Evolutionary conservation across 805 yeast species (phyloP), one percentile per base, ranked within the genome.

Genomic region (Spathaspora hagerdaliae): DNA sequence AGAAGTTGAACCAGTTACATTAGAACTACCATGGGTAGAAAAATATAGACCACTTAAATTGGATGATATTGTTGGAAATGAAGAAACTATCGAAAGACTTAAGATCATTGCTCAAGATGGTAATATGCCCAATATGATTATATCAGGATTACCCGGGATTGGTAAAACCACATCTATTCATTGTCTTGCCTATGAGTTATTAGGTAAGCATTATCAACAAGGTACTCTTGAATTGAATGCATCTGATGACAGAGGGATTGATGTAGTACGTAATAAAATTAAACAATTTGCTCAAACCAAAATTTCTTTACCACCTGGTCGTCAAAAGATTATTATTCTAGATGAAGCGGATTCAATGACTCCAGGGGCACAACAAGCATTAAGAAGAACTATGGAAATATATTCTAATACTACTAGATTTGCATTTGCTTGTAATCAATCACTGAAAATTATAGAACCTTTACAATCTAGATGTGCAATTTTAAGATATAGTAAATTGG

Each of bases 341-440:
- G 99, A 92, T 65, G 99, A 90, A 66, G 97, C 97, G 0, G 97
- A 90, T 61, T 84, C 94, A 10, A 90, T 90, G 97, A 90, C 97
- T 0, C 89, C 96, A 0, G 97, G 96, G 34, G 97, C 97, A 2
- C 97, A 90, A 63, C 96, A 88, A 62, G 97, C 97, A 0, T 69
- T 91, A 56, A 77, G 97, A 64, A 78, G 97, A 60, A 90, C 96
- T 1, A 90, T 90, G 98, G 98, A 91, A 60, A 77, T 92, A 29
- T 92, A 88, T 59, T 86, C 97, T n/a, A 85, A 86, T 61, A 85
- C 97, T 5, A 94, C 99, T 7, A 78, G 99, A 57, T 94, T 94
- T 71, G 97, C 96, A n/a, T 94, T 94, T 71, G 97, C 98, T 0
- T 94, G 99, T 69, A 94, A 94, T 63, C 96, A 87, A 63, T 83